Conservation (phyloP, 2,329 filamentous ascomycete genomes). For the Xylaria hypoxylon region DNA sequence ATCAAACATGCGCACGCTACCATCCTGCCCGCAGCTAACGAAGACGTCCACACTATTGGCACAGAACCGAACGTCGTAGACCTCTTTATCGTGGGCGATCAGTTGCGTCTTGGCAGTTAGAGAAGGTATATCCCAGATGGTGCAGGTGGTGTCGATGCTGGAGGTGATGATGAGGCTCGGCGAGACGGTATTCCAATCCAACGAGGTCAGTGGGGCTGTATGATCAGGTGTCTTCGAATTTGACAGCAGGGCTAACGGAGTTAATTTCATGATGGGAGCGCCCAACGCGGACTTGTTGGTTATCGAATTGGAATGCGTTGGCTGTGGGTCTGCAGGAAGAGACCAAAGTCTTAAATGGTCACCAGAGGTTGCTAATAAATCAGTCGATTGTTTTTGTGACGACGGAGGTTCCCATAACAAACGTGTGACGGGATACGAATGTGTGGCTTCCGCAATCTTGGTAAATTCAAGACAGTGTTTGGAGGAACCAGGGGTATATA, state of each 20-base stretch:
- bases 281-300: conserved; percentile 71
- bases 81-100: conserved; percentile 98
- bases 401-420: conserved; percentile 97
- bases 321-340: conserved; percentile 75
- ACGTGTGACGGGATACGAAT: conserved; percentile 96
- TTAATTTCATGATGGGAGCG: conserved; percentile 79
- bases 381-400: conserved; percentile 93
- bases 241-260: conserved; percentile 89
- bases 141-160: conserved; percentile 98
- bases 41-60: conserved; percentile 99
- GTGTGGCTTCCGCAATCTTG: conserved; percentile 94
- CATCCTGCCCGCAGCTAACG: conserved; percentile 96
- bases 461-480: conserved; percentile 88
- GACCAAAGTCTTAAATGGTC: conserved; percentile 96
- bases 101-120: conserved; percentile 97
- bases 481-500: conserved; percentile 75
- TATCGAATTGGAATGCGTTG: conserved; percentile 74
- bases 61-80: conserved; percentile 98
- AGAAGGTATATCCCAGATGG: conserved; percentile 99
- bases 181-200: conserved; percentile 98
- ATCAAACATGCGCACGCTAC: conserved; percentile 99
- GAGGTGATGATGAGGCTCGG: conserved; percentile 98
- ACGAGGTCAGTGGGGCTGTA: conserved; percentile 92
- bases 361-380: conserved; percentile 92
- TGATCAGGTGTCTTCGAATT: conserved; percentile 99